Conservation (phyloP, 2,329 filamentous ascomycete species). For the Cladosporium cucumerinum region DNA sequence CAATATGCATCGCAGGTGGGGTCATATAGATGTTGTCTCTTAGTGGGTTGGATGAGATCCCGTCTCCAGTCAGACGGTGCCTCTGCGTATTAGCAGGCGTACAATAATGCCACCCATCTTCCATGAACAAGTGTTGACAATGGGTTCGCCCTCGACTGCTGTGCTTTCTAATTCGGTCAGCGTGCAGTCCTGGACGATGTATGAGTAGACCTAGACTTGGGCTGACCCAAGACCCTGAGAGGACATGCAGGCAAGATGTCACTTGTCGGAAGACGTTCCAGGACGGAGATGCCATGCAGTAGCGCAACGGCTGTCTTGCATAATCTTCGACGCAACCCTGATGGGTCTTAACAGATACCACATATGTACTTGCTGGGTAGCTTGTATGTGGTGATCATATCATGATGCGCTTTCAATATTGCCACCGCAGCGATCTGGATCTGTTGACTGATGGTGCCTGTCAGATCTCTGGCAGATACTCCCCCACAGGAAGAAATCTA, state of each 20-base stretch:
- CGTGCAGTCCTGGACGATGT: background rate
- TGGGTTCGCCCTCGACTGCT: too few relatives aligned
- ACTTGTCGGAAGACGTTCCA: background rate
- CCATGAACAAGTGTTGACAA: too few relatives aligned
- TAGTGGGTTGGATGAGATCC: background rate
- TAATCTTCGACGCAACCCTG: background rate
- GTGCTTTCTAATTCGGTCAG: too few relatives aligned
- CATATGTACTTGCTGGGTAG: background rate
- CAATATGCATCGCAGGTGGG: background rate
- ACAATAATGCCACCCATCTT: background rate
- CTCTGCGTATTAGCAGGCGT: background rate
- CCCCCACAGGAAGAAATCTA: background rate
- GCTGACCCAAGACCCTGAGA: background rate
- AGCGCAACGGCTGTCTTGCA: constrained; percentile 11
- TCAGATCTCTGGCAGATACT: background rate
- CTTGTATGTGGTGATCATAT: background rate
- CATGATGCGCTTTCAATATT: background rate
- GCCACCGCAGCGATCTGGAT: background rate
- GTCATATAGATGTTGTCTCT: constrained; percentile 15
- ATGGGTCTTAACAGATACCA: background rate
- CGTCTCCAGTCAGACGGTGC: background rate
- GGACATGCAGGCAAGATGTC: background rate
- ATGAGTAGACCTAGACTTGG: background rate
- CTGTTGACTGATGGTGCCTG: background rate
- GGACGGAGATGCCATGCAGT: constrained; percentile 7